Conservation (phyloP, 1,284 basidiomycete species). For the Tilletia setariae region DNA sequence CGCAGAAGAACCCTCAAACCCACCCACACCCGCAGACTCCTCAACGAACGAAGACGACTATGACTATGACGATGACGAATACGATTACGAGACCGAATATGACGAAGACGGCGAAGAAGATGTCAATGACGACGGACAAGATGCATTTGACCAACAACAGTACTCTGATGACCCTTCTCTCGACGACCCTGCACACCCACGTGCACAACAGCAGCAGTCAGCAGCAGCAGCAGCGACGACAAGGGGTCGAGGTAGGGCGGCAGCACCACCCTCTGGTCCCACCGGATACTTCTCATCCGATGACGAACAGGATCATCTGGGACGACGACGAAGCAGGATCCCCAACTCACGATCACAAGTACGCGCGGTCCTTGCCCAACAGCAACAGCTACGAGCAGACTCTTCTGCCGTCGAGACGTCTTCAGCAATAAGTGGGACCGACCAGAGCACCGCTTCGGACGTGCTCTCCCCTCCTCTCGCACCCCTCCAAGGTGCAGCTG, state of each 20-base stretch:
- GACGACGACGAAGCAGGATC: not conserved
- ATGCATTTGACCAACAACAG: not conserved
- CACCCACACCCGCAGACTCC: constrained; percentile 31
- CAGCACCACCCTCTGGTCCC: not conserved
- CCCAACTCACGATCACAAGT: not conserved
- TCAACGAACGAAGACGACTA: constrained; percentile 34
- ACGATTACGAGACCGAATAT: constrained; percentile 22
- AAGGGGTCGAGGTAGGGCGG: not conserved
- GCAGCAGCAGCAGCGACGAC: not conserved
- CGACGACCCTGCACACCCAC: constrained; percentile 15
- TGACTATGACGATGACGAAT: constrained; percentile 36
- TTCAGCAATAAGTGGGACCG: not conserved
- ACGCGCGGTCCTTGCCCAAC: constrained; percentile 5
- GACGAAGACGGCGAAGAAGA: constrained; percentile 18
- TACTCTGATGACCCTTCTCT: constrained; percentile 20
- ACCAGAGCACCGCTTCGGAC: not conserved
- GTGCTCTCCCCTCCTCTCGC: not conserved
- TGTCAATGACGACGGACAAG: constrained; percentile 14
- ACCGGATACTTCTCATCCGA: constrained; percentile 1
- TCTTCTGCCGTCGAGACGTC: not conserved
- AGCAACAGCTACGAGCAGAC: constrained; percentile 6
- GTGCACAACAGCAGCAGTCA: not conserved
- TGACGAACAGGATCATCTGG: not conserved
- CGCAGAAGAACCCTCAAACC: not conserved
- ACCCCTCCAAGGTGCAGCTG: not conserved